Conservation (phyloP, 768 basidiomycete genomes). For the Mycena venus region DNA sequence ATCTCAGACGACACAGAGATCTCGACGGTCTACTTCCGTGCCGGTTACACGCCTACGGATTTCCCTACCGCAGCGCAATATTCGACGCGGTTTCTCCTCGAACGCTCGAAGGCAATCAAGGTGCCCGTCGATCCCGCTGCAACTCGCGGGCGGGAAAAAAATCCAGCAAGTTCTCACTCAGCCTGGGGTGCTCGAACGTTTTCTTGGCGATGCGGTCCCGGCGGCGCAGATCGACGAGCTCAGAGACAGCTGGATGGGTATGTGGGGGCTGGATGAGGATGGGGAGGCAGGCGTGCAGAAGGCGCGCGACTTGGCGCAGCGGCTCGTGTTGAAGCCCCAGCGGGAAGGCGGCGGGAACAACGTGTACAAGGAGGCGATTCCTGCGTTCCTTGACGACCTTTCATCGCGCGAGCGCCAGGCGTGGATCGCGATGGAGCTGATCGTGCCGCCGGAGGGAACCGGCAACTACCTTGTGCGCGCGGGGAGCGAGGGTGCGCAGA, state of each 20-base stretch:
- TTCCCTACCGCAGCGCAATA: slow-evolving; percentile 78
- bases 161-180: slow-evolving; percentile 90
- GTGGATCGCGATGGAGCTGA: slow-evolving; percentile 98
- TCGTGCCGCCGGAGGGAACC: slow-evolving; percentile 77
- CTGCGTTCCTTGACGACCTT: slow-evolving; percentile 77
- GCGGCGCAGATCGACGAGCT: slow-evolving; percentile 64
- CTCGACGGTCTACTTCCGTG: slow-evolving; percentile 91
- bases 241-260: slow-evolving; percentile 85
- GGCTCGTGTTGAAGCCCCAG: slow-evolving; percentile 94
- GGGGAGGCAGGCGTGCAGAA: slow-evolving; percentile 61
- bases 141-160: slow-evolving; percentile 97
- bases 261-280: slow-evolving; percentile 89
- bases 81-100: slow-evolving; percentile 80
- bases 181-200: slow-evolving; percentile 79
- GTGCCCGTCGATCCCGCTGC: slow-evolving; percentile 91
- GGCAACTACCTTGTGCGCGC: slow-evolving; percentile 85
- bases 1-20: slow-evolving; percentile 71
- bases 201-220: slow-evolving; percentile 60
- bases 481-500: slow-evolving; percentile 56
- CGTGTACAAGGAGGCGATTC: slow-evolving; percentile 86
- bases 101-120: slow-evolving; percentile 90
- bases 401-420: slow-evolving; percentile 75
- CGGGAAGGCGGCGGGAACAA: slow-evolving; percentile 99
- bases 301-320: slow-evolving; percentile 63
- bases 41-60: slow-evolving; percentile 89